phyloP scores from a whole-genome alignment of 2,329 filamentous ascomycete species.

The Penicillium fuscoglaucum region DNA sequence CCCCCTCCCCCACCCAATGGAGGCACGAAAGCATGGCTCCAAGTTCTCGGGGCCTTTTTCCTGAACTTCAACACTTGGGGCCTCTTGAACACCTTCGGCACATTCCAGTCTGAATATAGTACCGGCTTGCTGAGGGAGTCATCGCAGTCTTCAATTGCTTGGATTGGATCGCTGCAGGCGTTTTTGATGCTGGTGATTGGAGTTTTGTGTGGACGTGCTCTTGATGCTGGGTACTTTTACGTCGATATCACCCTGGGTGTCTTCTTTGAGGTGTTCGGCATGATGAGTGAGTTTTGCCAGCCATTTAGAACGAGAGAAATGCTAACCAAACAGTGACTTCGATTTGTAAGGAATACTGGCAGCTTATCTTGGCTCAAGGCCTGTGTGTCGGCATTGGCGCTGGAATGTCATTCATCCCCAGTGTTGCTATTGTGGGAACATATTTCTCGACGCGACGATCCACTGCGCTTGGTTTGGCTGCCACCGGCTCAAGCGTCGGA shows the following conservation, averaged over 20 bases:
- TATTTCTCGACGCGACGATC: slow-evolving; percentile 45
- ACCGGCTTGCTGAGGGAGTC: slow-evolving; percentile 24
- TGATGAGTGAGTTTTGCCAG: background rate
- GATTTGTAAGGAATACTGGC: background rate
- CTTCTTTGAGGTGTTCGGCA: background rate
- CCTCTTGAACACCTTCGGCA: slow-evolving; percentile 37
- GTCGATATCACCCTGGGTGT: background rate
- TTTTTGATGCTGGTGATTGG: slow-evolving; percentile 47
- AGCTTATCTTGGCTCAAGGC: background rate
- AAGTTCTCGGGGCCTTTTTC: slow-evolving; percentile 31
- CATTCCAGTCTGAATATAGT: slow-evolving; percentile 45
- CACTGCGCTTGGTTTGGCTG: slow-evolving; percentile 41
- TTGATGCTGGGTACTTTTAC: slow-evolving; percentile 44
- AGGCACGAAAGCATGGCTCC: slow-evolving; percentile 31
- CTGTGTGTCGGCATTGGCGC: slow-evolving; percentile 39
- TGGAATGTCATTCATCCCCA: slow-evolving; percentile 45
- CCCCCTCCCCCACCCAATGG: slow-evolving; percentile 14
- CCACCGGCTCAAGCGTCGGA: slow-evolving; percentile 42
- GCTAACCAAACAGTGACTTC: background rate
- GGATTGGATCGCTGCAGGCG: slow-evolving; percentile 46
- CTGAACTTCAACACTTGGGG: slow-evolving; percentile 36
- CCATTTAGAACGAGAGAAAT: background rate
- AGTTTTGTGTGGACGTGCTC: slow-evolving; percentile 41
- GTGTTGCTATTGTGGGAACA: slow-evolving; percentile 40
- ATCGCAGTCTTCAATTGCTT: slow-evolving; percentile 41